Evolutionary conservation across 805 yeast species (phyloP), one percentile per base, ranked within the genome.

Genomic region (Candida nanaspora): DNA sequence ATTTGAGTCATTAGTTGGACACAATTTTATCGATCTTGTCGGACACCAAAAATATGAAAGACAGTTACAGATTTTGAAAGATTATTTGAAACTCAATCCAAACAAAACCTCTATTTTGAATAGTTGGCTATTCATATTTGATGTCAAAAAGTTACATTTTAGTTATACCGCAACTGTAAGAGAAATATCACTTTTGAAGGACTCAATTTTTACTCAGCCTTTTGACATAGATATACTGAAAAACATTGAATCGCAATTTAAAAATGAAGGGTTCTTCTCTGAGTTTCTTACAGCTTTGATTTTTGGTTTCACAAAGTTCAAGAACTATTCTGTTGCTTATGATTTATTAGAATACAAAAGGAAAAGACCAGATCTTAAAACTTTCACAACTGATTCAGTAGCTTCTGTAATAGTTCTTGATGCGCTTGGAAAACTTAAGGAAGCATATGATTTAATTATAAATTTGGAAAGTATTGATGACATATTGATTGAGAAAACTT

Each of bases 391-490:
- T 8, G 27, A 23, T 23, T 23, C 27, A 7, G 11, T 23, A 8
- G 7, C 10, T 23, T 8, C 11, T 7, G 11, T 23, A 8, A 23
- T 23, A 7, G 7, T 23, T 23, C 11, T 6, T 16, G n/a, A 10
- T 7, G n/a, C 11, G 6, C 4, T 16, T 8, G 8, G 14, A 31
- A 18, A 16, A 19, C 18, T 5, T 11, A 13, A 18, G 3, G 34
- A 60, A 11, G 27, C 23, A 21, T 84, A 23, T 23, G 10, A 8
- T 8, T 8, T 11, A 23, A 8, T 23, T 8, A 8, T 11, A 8
- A 23, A 11, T 8, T 11, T 23, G 27, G 27, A 23, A 23, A 23
- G 11, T 23, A 11, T 23, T 23, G 27, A 23, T 11, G 7, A 7
- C 11, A 11, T 23, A 7, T 11, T 23, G 27, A 23, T 23, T 23